A percentile compares a stretch with the other conserved stretches of the same genome.
Evolutionary conservation across 148 eudicot genomes (phyloP).

Genomic region (Gaultheria prostrata): DNA sequence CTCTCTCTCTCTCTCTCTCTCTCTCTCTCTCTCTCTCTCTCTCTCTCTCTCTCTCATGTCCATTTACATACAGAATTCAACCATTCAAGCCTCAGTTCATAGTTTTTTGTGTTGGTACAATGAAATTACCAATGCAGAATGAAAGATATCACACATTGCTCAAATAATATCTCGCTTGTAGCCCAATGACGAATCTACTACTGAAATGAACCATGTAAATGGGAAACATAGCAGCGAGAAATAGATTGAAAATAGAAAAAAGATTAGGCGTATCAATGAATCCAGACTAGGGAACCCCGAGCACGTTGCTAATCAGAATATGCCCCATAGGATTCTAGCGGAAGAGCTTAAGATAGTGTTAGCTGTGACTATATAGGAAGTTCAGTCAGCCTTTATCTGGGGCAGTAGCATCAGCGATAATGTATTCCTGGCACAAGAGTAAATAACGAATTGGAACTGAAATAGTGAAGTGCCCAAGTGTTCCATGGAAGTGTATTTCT

Average conservation of each 20-base stretch:
- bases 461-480: neutral
- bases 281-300: neutral
- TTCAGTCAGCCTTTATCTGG: neutral
- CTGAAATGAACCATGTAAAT: neutral
- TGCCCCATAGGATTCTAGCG: neutral
- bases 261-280: neutral
- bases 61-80: neutral
- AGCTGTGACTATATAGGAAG: neutral
- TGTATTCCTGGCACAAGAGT: neutral
- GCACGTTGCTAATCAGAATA: neutral
- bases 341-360: neutral
- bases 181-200: neutral
- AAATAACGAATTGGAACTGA: neutral
- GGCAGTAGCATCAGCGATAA: neutral
- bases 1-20: too few relatives aligned
- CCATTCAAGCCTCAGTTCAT: neutral
- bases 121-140: neutral
- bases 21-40: too few relatives aligned
- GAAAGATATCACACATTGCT: neutral
- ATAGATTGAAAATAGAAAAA: neutral
- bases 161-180: neutral
- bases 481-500: neutral
- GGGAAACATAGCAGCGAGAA: neutral
- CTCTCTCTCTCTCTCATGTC: too few relatives aligned
- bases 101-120: neutral